phyloP scores from a whole-genome alignment of 1,284 basidiomycete genomes.

The Porogramme epimiltina region DNA sequence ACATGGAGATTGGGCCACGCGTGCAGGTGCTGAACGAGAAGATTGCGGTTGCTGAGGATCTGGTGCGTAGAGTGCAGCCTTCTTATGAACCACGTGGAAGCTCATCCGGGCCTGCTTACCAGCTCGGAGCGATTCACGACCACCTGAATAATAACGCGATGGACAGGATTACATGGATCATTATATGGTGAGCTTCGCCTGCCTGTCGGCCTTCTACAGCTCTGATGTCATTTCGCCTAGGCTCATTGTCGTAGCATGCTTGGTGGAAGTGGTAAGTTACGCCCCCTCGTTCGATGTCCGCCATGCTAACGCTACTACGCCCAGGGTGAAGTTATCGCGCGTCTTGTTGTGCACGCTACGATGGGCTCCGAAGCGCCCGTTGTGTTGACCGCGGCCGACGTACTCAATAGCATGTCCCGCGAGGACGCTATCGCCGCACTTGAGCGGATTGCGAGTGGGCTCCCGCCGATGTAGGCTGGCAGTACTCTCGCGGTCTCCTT shows the following conservation, averaged over 20 bases:
- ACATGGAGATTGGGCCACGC: constrained; percentile 88
- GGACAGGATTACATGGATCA: constrained; percentile 93
- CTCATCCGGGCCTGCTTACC: constrained; percentile 1
- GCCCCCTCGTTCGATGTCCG: background rate
- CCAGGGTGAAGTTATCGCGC: constrained; percentile 82
- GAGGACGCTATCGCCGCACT: constrained; percentile 25
- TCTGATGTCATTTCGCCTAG: constrained; percentile 35
- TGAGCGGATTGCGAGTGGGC: constrained; percentile 21
- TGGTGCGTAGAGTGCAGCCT: constrained; percentile 54
- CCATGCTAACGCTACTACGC: background rate
- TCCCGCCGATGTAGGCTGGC: constrained; percentile 2
- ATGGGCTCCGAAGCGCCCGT: constrained; percentile 14
- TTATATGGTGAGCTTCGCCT: constrained; percentile 83
- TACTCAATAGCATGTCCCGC: constrained; percentile 22
- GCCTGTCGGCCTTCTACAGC: background rate
- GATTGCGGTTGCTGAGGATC: constrained; percentile 84
- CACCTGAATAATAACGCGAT: constrained; percentile 91
- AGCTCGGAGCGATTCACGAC: constrained; percentile 93
- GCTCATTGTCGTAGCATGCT: constrained; percentile 86
- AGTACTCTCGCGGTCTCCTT: too few species aligned
- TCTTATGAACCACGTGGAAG: background rate
- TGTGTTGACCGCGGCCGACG: constrained; percentile 9
- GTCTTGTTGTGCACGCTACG: constrained; percentile 71
- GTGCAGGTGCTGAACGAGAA: constrained; percentile 91
- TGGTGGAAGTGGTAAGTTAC: constrained; percentile 72